These are phyloP conservation scores for Talaromyces nanjingensis DNA, from an alignment of 495 filamentous ascomycete species.

Conservation along the genomic window DNA sequence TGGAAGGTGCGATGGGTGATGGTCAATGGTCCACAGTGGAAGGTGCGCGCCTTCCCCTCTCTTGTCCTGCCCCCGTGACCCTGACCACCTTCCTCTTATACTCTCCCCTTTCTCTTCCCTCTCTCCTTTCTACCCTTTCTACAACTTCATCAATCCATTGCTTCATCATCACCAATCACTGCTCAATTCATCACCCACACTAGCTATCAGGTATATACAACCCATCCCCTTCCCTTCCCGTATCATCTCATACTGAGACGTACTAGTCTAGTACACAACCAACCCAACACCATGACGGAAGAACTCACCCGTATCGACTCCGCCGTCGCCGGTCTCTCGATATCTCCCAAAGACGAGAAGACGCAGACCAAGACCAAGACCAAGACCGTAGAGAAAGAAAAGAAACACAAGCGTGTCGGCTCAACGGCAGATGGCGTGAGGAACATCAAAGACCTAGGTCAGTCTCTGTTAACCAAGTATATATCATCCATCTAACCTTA, in stretches of 20 bases:
- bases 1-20: not conserved
- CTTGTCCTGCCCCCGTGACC: conserved; percentile 7
- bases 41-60: conserved; percentile 14
- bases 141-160: not conserved
- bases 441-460: conserved; percentile 85
- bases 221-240: not conserved
- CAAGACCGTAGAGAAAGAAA: conserved; percentile 21
- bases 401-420: conserved; percentile 55
- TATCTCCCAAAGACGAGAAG: conserved; percentile 57
- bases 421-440: conserved; percentile 61
- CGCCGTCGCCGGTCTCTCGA: conserved; percentile 69
- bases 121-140: conserved; percentile 9
- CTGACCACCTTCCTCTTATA: conserved; percentile 12
- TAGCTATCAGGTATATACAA: not conserved
- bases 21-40: not conserved
- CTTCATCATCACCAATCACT: conserved; percentile 2
- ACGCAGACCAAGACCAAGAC: conserved; percentile 10
- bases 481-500: not conserved
- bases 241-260: not conserved
- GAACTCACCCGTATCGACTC: conserved; percentile 81
- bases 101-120: conserved; percentile 16
- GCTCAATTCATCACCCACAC: not conserved
- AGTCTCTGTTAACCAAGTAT: conserved; percentile 17
- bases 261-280: conserved; percentile 5
- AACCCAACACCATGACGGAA: conserved; percentile 50